These are phyloP conservation scores for Mortierella sp. DNA, from an alignment of 371 early-diverging fungal species.

Conservation along the genomic window DNA sequence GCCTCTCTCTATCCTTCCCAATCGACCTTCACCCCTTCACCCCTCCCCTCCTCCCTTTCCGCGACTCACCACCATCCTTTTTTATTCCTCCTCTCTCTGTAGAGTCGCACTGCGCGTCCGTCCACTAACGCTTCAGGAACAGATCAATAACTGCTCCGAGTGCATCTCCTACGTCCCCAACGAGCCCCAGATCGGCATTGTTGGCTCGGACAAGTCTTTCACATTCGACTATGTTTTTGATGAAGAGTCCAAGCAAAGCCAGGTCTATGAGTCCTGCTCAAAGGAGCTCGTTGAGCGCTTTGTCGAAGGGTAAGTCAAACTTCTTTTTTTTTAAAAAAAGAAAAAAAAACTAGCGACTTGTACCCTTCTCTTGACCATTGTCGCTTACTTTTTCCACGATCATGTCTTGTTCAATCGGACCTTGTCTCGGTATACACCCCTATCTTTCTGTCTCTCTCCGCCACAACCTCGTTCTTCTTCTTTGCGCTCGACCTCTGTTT, in stretches of 20 bases:
- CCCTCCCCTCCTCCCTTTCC: background rate
- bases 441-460: background rate
- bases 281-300: conserved; percentile 83
- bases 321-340: no score
- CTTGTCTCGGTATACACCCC: background rate
- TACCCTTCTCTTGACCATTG: no score
- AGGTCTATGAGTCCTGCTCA: conserved; percentile 76
- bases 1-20: background rate
- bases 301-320: conserved; percentile 81
- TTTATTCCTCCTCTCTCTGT: conserved; percentile 12
- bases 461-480: conserved; percentile 4
- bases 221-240: conserved; percentile 90
- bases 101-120: conserved; percentile 87
- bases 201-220: conserved; percentile 76
- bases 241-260: conserved; percentile 70
- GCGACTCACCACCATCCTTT: background rate
- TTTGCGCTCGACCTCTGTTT: background rate
- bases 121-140: conserved; percentile 81
- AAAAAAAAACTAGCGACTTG: no score
- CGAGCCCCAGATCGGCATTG: conserved; percentile 69
- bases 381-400: background rate
- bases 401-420: background rate
- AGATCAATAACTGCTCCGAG: conserved; percentile 72
- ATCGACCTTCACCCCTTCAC: background rate
- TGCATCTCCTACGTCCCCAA: conserved; percentile 73